Evolutionary conservation across 805 yeast species (phyloP).

Genomic region (Sungouiozyma intestinalis): DNA sequence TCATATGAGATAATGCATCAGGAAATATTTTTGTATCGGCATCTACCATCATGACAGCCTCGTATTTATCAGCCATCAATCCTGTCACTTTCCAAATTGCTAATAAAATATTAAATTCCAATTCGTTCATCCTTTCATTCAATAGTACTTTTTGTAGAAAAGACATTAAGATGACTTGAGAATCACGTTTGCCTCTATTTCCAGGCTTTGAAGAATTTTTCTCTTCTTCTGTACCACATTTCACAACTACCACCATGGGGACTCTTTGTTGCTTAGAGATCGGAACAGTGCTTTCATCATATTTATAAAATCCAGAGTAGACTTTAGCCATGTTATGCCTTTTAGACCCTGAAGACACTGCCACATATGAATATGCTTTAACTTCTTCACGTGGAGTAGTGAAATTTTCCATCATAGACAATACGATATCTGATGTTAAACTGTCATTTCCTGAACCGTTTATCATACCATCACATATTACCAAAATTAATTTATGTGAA

Average conservation of each 20-base stretch:
- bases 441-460: constrained; percentile 88
- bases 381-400: constrained; percentile 65
- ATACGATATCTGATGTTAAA: constrained; percentile 82
- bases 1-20: constrained; percentile 82
- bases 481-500: constrained; percentile 77
- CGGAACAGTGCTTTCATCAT: constrained; percentile 66
- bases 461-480: constrained; percentile 88
- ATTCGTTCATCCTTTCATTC: constrained; percentile 88
- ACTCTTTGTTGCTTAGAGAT: constrained; percentile 75
- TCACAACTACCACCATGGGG: constrained; percentile 69
- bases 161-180: constrained; percentile 84
- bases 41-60: constrained; percentile 81
- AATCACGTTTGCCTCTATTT: constrained; percentile 92
- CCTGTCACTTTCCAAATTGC: constrained; percentile 80
- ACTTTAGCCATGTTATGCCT: constrained; percentile 98
- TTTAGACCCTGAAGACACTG: constrained; percentile 88
- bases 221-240: constrained; percentile 82
- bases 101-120: constrained; percentile 68
- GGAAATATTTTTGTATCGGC: constrained; percentile 88
- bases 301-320: constrained; percentile 87
- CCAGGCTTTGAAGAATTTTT: constrained; percentile 69
- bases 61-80: constrained; percentile 72
- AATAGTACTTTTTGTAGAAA: constrained; percentile 79
- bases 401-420: constrained; percentile 79
- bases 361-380: constrained; percentile 76